Base-by-base conservation (phyloP, 495 filamentous ascomycete genomes). In the Massariosphaeria phaeospora region DNA sequence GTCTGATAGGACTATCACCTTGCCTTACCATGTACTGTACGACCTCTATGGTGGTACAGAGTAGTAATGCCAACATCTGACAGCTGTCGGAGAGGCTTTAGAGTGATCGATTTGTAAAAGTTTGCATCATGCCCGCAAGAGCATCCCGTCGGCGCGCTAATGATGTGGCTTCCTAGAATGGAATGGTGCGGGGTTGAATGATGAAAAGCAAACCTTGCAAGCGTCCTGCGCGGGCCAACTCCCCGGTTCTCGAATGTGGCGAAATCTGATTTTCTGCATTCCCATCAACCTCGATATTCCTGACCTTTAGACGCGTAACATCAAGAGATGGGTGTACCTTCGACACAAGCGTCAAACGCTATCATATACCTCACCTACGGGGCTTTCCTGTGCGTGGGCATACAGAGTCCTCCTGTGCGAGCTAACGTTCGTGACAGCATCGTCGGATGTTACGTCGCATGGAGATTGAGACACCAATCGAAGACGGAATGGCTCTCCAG, bases 331-430 rank as follows among this genome's bases (percentile, higher is more conserved):
- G 83, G 83, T 15, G 76, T 83, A 54, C 83, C 83, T 52, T 86
- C 84, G 0, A 78, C 73, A 27, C 72, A 76, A 72, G 84, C 83
- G 64, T 88, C 85, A 12, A 85, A 89, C 71, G 83, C 83, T 65
- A 73, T 89, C 51, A 83, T 89, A 64, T 89, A 88, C 62, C 67
- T 84, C 17, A 84, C 84, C 21, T 89, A 88, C 70, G 81, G 73
- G 24, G 71, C 74, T 17, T 89, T 89, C 66, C 69, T 89, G 85
- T 89, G 71, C 55, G 80, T 66, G 3, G 10, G 18, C 9, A 7
- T 27, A 2, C 25, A 13, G 21, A 17, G 13, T 10, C 18, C 1
- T 24, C 3, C 13, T 41, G 7, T 2, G 7, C 27, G 11, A 24
- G 23, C 52, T 61, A 48, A 61, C 35, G n/a, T n/a, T 17, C 15